These are phyloP conservation scores for Hansenula sp. DNA, from an alignment of 1,139 yeast genomes.

Conservation along the genomic window DNA sequence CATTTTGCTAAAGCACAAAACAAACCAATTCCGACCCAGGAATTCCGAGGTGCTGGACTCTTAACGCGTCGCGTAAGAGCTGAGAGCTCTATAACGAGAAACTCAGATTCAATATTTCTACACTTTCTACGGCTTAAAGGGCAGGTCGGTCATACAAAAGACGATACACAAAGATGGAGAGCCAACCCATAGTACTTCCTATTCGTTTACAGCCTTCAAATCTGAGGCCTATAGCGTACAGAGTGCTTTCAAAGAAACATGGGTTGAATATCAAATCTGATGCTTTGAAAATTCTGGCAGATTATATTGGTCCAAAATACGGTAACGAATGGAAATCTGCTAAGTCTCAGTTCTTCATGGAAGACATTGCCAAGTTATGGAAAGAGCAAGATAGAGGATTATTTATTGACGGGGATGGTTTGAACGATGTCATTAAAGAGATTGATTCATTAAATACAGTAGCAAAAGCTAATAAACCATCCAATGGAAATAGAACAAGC, in stretches of 20 bases:
- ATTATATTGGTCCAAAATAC: slow-evolving; percentile 65
- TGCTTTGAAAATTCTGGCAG: slow-evolving; percentile 72
- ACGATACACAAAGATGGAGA: slow-evolving; percentile 2
- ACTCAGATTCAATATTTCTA: too few species aligned
- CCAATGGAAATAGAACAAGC: neutral
- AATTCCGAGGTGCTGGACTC: neutral
- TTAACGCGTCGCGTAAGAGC: neutral
- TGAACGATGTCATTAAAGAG: slow-evolving; percentile 62
- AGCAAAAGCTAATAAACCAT: slow-evolving; percentile 10
- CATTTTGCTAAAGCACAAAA: neutral
- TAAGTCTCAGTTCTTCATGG: slow-evolving; percentile 64
- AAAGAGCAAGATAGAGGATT: slow-evolving; percentile 83
- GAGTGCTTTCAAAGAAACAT: slow-evolving; percentile 86
- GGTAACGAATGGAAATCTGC: slow-evolving; percentile 86
- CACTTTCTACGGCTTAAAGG: too few species aligned
- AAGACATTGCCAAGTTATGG: slow-evolving; percentile 80
- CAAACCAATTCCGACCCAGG: neutral
- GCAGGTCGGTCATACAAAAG: neutral
- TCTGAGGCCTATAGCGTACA: slow-evolving; percentile 85
- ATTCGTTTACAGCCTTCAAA: slow-evolving; percentile 75
- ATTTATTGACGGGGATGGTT: slow-evolving; percentile 74
- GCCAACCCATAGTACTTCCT: slow-evolving; percentile 47
- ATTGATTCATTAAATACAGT: slow-evolving; percentile 22
- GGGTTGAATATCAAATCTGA: slow-evolving; percentile 87
- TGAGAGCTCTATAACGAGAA: too few species aligned